Conservation (phyloP, 2,329 filamentous ascomycete species). For the Stachybotrys chlorohalonatus region DNA sequence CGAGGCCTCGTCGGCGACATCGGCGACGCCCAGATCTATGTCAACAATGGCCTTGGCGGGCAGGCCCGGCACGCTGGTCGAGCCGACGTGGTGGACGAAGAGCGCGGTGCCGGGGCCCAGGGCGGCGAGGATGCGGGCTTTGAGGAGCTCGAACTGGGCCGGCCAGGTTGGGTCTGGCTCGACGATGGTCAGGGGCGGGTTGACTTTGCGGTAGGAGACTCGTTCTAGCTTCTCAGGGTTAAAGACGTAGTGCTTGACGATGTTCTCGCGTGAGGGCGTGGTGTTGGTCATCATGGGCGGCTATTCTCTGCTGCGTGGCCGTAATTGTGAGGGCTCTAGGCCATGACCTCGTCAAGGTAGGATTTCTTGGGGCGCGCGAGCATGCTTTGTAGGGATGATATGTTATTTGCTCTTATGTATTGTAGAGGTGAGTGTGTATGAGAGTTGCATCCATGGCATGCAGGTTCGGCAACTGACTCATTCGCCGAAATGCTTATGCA, state of each 20-base stretch:
- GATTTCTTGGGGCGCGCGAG: no score
- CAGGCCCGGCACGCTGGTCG: conserved; percentile 38
- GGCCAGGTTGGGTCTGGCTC: conserved; percentile 29
- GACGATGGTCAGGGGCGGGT: conserved; percentile 18
- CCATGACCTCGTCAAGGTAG: no score
- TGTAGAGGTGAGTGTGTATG: no score
- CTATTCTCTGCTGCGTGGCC: no score
- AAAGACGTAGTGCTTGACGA: conserved; percentile 16
- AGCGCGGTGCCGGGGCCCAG: conserved; percentile 23
- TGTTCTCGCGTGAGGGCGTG: conserved; percentile 10
- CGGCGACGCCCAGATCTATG: conserved; percentile 36
- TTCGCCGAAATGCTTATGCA: background rate
- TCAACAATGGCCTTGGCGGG: conserved; percentile 44
- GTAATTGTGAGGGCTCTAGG: no score
- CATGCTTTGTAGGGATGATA: no score
- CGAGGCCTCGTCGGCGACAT: conserved; percentile 27
- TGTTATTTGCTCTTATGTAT: no score
- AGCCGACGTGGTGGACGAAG: conserved; percentile 36
- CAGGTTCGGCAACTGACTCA: background rate
- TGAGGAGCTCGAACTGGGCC: conserved; percentile 16
- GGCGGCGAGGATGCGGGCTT: conserved; percentile 22
- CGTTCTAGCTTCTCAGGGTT: conserved; percentile 12
- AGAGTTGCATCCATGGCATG: no score
- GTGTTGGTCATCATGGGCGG: background rate
- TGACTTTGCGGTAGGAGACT: conserved; percentile 13